A percentile compares a stretch with the other conserved stretches of the same genome.
Evolutionary conservation across 352 stramenopile species (phyloP).

Genomic region (Globisporangium cystogenes): DNA sequence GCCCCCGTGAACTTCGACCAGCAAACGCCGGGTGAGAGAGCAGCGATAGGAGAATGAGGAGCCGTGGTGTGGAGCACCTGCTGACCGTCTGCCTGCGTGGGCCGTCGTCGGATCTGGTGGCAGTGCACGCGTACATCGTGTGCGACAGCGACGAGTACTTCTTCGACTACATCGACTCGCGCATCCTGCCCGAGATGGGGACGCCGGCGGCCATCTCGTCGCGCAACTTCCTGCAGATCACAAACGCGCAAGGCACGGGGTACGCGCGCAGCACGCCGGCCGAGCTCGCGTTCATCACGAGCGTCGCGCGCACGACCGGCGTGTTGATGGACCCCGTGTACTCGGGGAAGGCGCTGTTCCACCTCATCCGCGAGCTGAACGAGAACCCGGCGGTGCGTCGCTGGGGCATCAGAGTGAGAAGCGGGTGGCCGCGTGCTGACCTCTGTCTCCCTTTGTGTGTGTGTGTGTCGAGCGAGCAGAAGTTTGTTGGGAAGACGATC

Average conservation of each 20-base stretch:
- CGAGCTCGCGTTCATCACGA: conserved; percentile 75
- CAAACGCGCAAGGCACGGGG: conserved; percentile 69
- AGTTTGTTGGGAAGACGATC: conserved; percentile 79
- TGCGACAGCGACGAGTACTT: conserved; percentile 86
- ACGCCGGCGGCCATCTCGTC: conserved; percentile 39
- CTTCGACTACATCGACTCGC: conserved; percentile 68
- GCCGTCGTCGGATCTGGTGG: background rate
- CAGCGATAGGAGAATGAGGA: no score
- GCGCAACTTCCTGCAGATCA: conserved; percentile 72
- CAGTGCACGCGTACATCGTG: conserved; percentile 79
- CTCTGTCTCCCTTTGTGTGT: background rate
- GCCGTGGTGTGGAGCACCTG: no score
- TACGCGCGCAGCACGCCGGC: conserved; percentile 75
- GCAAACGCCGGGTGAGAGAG: conserved; percentile 25
- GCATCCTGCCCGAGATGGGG: conserved; percentile 72
- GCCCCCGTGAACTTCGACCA: conserved; percentile 30
- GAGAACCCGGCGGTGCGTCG: conserved; percentile 35
- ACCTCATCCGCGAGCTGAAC: conserved; percentile 76
- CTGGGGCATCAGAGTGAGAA: background rate
- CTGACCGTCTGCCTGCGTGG: background rate
- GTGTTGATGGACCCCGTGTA: conserved; percentile 86
- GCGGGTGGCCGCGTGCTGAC: background rate
- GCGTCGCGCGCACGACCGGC: conserved; percentile 62
- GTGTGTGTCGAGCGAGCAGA: conserved; percentile 22
- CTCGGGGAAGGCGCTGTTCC: conserved; percentile 82